Percentiles rank a stretch among this genome's conserved stretches.
Evolutionary conservation across 169 alveolate genomes (phyloP).

Genomic region (Toxoplasma gondii): DNA sequence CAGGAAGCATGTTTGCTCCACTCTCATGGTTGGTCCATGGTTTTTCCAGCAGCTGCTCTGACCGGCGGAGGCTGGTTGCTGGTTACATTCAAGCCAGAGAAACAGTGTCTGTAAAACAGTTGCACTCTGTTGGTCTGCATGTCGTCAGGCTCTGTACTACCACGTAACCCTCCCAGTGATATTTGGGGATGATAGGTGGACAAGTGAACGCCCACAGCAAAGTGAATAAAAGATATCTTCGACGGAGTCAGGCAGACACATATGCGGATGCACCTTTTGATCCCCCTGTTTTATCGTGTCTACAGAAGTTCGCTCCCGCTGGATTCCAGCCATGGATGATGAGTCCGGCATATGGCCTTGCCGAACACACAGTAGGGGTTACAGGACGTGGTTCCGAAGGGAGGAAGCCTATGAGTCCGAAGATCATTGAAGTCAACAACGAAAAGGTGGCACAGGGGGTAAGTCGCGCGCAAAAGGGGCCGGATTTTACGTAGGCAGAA

Average conservation of each 20-base stretch:
- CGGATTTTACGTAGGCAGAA: constrained; percentile 8
- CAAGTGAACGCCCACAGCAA: too few relatives aligned
- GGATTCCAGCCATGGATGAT: constrained; percentile 71
- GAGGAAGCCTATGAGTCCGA: background rate
- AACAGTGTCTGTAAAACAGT: too few relatives aligned
- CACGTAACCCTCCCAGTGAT: too few relatives aligned
- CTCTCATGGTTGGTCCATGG: too few relatives aligned
- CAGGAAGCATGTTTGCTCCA: too few relatives aligned
- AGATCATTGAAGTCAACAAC: background rate
- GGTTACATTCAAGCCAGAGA: too few relatives aligned
- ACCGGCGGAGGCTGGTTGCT: too few relatives aligned
- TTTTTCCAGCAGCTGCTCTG: too few relatives aligned
- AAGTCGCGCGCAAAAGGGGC: background rate
- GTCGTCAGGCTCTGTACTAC: too few relatives aligned
- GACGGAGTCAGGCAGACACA: background rate
- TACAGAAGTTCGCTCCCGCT: constrained; percentile 64
- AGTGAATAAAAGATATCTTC: too few relatives aligned
- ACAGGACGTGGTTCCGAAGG: constrained; percentile 54
- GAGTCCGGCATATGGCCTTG: constrained; percentile 78
- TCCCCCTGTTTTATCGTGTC: background rate
- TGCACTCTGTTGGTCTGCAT: too few relatives aligned
- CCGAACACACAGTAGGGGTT: constrained; percentile 74
- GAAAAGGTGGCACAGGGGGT: background rate
- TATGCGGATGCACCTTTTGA: background rate
- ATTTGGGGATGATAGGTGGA: too few relatives aligned